These are phyloP conservation scores for Taiozyma sp. DNA, from an alignment of 1,139 yeast species.

Conservation along the genomic window DNA sequence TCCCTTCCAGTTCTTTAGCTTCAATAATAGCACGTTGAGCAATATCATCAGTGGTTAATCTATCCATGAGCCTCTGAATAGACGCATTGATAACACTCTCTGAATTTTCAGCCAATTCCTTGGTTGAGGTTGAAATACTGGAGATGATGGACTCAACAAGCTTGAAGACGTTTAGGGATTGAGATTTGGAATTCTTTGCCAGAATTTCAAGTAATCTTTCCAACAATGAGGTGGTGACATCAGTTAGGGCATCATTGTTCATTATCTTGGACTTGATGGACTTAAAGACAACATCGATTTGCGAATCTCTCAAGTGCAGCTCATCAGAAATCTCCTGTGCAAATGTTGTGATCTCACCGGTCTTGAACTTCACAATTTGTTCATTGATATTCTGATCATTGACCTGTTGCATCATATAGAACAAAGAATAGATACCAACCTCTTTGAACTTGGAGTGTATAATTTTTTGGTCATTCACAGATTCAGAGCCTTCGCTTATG, in stretches of 20 bases:
- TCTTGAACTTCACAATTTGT: constrained; percentile 53
- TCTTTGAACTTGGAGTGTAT: constrained; percentile 59
- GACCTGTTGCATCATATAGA: constrained; percentile 46
- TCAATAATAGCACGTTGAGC: constrained; percentile 74
- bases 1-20: constrained; percentile 50
- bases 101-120: constrained; percentile 38
- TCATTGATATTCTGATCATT: constrained; percentile 52
- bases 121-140: constrained; percentile 50
- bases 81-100: constrained; percentile 73
- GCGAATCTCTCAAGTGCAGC: constrained; percentile 12
- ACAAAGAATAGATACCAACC: constrained; percentile 59
- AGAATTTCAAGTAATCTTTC: constrained; percentile 12
- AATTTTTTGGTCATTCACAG: constrained; percentile 39
- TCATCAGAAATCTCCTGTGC: constrained; percentile 18
- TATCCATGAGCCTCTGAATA: constrained; percentile 65
- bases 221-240: constrained; percentile 10
- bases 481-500: constrained; percentile 55
- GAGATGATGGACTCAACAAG: constrained; percentile 68
- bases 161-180: constrained; percentile 27
- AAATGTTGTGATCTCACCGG: constrained; percentile 10
- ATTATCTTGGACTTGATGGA: constrained; percentile 10
- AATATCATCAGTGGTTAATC: constrained; percentile 79
- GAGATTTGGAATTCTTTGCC: constrained; percentile 25
- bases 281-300: constrained; percentile 10
- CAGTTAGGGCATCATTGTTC: constrained; percentile 50